Conservation (phyloP, 768 basidiomycete genomes). For the Clitopilus hobsonii region DNA sequence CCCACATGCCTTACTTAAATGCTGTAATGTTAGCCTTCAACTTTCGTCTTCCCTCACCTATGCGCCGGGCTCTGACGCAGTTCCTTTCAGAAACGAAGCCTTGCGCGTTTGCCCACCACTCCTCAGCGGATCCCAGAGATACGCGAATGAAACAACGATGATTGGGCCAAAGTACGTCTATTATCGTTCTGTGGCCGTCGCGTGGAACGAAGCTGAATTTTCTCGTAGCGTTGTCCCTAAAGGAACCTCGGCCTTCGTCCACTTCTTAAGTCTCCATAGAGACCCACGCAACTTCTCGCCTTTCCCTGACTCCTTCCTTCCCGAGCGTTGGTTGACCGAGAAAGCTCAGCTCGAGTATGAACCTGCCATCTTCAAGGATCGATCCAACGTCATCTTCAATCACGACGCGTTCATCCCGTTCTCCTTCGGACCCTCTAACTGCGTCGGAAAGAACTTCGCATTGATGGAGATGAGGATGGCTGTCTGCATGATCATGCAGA, state of each 20-base stretch:
- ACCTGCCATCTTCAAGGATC: constrained; percentile 13
- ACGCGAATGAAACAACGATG: constrained; percentile 24
- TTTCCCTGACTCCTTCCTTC: constrained; percentile 30
- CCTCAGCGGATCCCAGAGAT: constrained; percentile 42
- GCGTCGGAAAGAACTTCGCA: constrained; percentile 37
- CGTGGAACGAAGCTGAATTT: constrained; percentile 11
- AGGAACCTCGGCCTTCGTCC: constrained; percentile 32
- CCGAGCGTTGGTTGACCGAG: constrained; percentile 30
- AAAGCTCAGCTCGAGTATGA: constrained; percentile 12
- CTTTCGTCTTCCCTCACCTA: constrained; percentile 1
- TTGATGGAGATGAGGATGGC: constrained; percentile 28
- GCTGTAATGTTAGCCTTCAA: constrained; percentile 28
- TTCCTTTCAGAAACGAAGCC: constrained; percentile 35
- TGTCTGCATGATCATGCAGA: constrained; percentile 20
- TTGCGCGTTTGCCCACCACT: constrained; percentile 47
- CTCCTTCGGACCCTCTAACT: constrained; percentile 43
- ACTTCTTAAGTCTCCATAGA: constrained; percentile 30
- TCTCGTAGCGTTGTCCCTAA: constrained; percentile 28
- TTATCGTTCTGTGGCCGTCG: constrained; percentile 23
- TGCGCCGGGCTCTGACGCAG: neutral
- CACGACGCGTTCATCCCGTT: constrained; percentile 29
- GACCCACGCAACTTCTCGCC: constrained; percentile 33
- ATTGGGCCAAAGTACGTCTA: constrained; percentile 18
- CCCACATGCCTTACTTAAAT: constrained; percentile 30
- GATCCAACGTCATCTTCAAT: constrained; percentile 14